Percentiles rank a stretch among this genome's conserved stretches.
These are phyloP conservation scores for Hypoxylon rubiginosum DNA, from an alignment of 2,329 filamentous ascomycete species.

Conservation along the genomic window DNA sequence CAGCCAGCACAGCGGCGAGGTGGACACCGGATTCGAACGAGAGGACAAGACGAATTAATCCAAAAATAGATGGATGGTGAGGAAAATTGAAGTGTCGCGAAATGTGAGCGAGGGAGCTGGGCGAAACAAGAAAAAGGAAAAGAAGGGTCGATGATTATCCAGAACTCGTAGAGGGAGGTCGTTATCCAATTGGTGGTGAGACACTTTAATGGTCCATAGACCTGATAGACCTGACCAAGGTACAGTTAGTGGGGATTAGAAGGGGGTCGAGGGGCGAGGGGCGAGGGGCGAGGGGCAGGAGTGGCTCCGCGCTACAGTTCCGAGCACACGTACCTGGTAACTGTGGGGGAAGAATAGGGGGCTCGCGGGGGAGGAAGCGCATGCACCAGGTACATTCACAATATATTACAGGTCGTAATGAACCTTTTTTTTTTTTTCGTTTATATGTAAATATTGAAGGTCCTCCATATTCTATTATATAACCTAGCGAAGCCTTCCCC, in stretches of 20 bases:
- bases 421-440: too few species aligned
- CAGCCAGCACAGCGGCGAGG: conserved; percentile 22
- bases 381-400: neutral
- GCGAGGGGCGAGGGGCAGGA: too few species aligned
- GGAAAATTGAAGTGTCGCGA: conserved; percentile 13
- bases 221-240: neutral
- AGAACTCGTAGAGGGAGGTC: conserved; percentile 8
- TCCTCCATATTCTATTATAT: conserved; percentile 13
- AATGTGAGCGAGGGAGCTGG: conserved; percentile 9
- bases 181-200: conserved; percentile 20
- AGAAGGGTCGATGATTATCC: conserved; percentile 16
- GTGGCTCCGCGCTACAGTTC: conserved; percentile 31
- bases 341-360: conserved; percentile 23
- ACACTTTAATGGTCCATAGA: conserved; percentile 10
- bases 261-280: neutral
- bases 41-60: conserved; percentile 19
- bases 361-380: too few species aligned
- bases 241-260: neutral
- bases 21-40: conserved; percentile 34
- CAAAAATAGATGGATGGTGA: conserved; percentile 10
- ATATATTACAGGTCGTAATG: too few species aligned
- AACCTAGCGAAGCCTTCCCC: neutral
- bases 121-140: conserved; percentile 28
- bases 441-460: neutral
- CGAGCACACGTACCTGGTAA: conserved; percentile 36